phyloP scores from a whole-genome alignment of 2,329 filamentous ascomycete genomes.

The Colletotrichum sp. region DNA sequence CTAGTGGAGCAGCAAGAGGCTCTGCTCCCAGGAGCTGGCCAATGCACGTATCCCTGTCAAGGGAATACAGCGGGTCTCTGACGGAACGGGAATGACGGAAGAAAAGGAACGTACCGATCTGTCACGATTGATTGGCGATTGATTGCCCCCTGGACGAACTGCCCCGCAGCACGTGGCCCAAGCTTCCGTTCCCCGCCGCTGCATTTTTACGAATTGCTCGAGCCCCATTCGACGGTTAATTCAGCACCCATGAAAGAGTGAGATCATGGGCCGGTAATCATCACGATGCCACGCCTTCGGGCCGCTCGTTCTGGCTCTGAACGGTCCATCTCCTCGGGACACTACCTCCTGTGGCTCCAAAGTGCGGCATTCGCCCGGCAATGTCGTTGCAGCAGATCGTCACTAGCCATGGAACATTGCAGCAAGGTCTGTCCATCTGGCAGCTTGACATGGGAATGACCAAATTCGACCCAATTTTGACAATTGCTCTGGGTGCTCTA shows the following conservation, averaged over 20 bases:
- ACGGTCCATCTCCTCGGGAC: neutral
- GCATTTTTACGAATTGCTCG: neutral
- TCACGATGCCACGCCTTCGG: neutral
- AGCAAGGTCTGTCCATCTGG: neutral
- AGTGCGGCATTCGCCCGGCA: neutral
- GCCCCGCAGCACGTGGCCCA: conserved; percentile 7
- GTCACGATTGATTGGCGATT: neutral
- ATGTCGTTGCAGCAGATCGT: neutral
- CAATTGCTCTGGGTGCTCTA: neutral
- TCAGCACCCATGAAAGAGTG: neutral
- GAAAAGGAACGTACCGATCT: neutral
- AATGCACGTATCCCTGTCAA: neutral
- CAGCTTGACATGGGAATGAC: neutral
- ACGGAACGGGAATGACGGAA: neutral
- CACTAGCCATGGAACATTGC: neutral
- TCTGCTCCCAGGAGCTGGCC: neutral
- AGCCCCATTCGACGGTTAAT: conserved; percentile 4
- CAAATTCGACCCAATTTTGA: neutral
- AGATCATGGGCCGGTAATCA: conserved; percentile 17
- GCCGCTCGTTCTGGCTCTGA: neutral
- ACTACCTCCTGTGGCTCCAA: neutral
- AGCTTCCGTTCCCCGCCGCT: neutral
- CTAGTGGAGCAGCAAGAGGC: neutral
- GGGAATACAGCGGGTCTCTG: neutral
- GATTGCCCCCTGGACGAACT: neutral